These are phyloP conservation scores for Trametes meyenii DNA, from an alignment of 768 basidiomycete genomes.

Conservation along the genomic window DNA sequence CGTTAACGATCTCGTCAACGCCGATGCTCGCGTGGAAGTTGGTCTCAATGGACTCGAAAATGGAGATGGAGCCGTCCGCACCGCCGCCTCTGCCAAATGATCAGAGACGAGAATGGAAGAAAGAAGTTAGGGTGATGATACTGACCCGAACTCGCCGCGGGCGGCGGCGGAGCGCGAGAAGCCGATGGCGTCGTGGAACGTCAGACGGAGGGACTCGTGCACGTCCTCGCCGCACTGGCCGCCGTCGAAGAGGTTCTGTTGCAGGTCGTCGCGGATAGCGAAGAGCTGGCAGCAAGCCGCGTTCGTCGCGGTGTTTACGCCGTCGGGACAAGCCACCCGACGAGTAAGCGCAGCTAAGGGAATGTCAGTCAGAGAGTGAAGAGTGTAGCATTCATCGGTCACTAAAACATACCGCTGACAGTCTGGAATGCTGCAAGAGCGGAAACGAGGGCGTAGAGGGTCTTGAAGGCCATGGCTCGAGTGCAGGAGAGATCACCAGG, in stretches of 20 bases:
- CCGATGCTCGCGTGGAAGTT: constrained; percentile 46
- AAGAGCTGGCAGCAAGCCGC: constrained; percentile 36
- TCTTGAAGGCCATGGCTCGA: constrained; percentile 28
- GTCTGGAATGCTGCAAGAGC: constrained; percentile 20
- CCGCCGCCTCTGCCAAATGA: constrained; percentile 28
- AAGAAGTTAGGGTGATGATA: background rate
- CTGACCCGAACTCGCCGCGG: constrained; percentile 6
- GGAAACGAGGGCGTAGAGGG: constrained; percentile 15
- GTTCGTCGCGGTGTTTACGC: constrained; percentile 31
- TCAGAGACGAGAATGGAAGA: background rate
- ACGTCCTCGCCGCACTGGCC: constrained; percentile 37
- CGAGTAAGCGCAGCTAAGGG: constrained; percentile 25
- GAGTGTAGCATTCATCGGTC: background rate
- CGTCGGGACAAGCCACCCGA: constrained; percentile 34
- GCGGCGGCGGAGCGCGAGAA: constrained; percentile 5
- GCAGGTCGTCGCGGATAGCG: constrained; percentile 34
- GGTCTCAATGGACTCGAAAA: constrained; percentile 45
- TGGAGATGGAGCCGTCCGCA: constrained; percentile 50
- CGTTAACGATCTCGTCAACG: constrained; percentile 43
- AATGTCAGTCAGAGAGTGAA: background rate
- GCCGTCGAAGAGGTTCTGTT: constrained; percentile 32
- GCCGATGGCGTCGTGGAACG: constrained; percentile 32
- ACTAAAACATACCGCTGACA: constrained; percentile 16
- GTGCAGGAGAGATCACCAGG: background rate
- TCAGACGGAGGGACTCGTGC: constrained; percentile 32